These are phyloP conservation scores for Bocquillonia castaneifolia DNA, from an alignment of 441 rosid genomes.

Conservation along the genomic window DNA sequence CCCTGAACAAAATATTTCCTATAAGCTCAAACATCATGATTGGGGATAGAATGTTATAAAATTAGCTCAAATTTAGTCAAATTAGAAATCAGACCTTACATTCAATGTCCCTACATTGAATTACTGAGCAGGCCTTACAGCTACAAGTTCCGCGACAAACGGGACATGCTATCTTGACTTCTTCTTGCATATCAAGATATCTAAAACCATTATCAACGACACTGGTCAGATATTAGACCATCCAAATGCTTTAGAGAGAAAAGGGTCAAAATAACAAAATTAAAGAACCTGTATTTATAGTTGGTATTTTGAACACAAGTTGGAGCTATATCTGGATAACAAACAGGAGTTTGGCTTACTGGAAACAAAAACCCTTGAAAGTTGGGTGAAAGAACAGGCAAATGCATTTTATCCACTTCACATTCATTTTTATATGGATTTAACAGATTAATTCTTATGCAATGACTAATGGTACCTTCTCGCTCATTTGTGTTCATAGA, in stretches of 20 bases:
- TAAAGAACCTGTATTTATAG: neutral
- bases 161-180: constrained; percentile 75
- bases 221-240: constrained; percentile 8
- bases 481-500: neutral
- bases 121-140: constrained; percentile 67
- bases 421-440: neutral
- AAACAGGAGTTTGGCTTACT: constrained; percentile 5
- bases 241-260: constrained; percentile 12
- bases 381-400: neutral
- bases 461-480: neutral
- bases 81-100: constrained; percentile 72
- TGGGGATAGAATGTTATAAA: constrained; percentile 20
- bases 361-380: neutral
- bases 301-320: constrained; percentile 2
- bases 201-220: constrained; percentile 35
- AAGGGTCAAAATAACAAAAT: neutral
- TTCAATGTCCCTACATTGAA: constrained; percentile 50
- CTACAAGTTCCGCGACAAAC: constrained; percentile 77
- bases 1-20: constrained; percentile 44
- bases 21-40: constrained; percentile 18
- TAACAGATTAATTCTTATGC: neutral
- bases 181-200: constrained; percentile 56
- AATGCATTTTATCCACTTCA: neutral
- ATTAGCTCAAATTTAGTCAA: constrained; percentile 8
- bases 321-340: constrained; percentile 4